Percentiles rank a stretch among this genome's conserved stretches.
phyloP scores from a whole-genome alignment of 768 basidiomycete genomes.

The Hericium coralloides region DNA sequence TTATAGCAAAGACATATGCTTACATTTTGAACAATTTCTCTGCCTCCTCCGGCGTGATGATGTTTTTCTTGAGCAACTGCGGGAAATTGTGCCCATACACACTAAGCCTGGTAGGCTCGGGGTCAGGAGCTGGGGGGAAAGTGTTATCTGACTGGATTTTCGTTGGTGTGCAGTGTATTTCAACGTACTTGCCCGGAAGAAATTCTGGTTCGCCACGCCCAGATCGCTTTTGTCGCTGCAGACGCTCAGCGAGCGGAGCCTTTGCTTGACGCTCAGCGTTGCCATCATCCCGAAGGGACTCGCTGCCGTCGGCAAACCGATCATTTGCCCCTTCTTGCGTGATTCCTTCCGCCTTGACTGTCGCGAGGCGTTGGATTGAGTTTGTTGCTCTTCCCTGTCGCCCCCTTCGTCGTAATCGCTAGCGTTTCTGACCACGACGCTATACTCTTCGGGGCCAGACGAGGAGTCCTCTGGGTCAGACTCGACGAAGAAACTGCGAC shows the following conservation, averaged over 20 bases:
- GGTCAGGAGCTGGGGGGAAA: constrained; percentile 1
- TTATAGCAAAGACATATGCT: not conserved
- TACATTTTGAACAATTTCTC: constrained; percentile 15
- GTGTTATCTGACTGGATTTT: not conserved
- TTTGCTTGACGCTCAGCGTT: constrained; percentile 43
- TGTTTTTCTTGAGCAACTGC: constrained; percentile 10
- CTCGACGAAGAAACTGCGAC: constrained; percentile 31
- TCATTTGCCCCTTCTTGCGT: constrained; percentile 35
- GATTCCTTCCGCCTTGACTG: not conserved
- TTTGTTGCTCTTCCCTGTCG: constrained; percentile 21
- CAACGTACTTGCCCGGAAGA: constrained; percentile 41
- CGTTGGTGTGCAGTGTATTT: not conserved
- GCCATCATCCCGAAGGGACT: constrained; percentile 73
- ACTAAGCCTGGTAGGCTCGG: constrained; percentile 5
- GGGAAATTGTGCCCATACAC: constrained; percentile 9
- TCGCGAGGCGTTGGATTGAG: not conserved
- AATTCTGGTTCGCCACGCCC: constrained; percentile 53
- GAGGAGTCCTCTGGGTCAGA: constrained; percentile 12
- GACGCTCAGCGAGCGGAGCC: constrained; percentile 13
- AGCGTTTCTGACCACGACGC: constrained; percentile 17
- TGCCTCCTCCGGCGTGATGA: constrained; percentile 13
- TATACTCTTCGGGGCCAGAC: constrained; percentile 35
- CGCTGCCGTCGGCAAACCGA: constrained; percentile 50
- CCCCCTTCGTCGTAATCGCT: constrained; percentile 22
- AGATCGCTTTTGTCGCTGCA: constrained; percentile 18